Evolutionary conservation across 495 filamentous ascomycete genomes (phyloP).

Genomic region (Lophium mytilinum): DNA sequence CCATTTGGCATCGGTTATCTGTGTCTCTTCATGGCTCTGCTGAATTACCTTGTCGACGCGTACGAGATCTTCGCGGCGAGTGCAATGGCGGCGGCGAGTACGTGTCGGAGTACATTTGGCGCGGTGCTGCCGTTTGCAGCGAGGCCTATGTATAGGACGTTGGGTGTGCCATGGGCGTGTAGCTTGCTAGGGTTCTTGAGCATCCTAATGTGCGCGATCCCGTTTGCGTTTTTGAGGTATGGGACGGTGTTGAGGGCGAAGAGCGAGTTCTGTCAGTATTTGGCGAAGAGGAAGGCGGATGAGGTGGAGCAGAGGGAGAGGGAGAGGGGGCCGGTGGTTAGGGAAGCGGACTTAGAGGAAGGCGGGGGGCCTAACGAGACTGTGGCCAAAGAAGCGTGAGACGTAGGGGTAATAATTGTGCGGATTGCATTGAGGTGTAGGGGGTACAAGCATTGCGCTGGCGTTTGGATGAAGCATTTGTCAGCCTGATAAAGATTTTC

Average conservation of each 20-base stretch:
- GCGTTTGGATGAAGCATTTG: no score
- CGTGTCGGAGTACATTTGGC: constrained; percentile 53
- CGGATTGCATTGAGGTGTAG: neutral
- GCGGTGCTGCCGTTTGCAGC: constrained; percentile 47
- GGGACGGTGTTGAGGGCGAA: constrained; percentile 31
- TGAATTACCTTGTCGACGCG: constrained; percentile 73
- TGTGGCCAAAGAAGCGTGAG: neutral
- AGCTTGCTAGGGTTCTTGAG: constrained; percentile 34
- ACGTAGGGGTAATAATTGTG: neutral
- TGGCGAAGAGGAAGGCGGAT: constrained; percentile 27
- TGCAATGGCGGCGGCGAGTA: constrained; percentile 58
- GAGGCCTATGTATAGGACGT: constrained; percentile 32
- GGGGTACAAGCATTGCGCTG: no score
- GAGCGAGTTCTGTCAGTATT: constrained; percentile 36
- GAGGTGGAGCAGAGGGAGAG: constrained; percentile 23
- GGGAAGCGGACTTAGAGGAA: neutral
- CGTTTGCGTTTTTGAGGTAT: constrained; percentile 35
- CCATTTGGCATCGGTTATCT: constrained; percentile 64
- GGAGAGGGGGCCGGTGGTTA: neutral
- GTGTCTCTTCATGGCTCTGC: constrained; percentile 56
- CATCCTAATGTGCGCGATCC: constrained; percentile 31
- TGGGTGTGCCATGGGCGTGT: constrained; percentile 36
- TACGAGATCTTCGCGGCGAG: constrained; percentile 66
- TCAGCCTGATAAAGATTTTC: no score
- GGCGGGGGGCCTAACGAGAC: neutral